Percentiles rank a stretch among this genome's conserved stretches.
These are phyloP conservation scores for Sugiyamaella paludigena DNA, from an alignment of 1,139 yeast species.

Conservation along the genomic window DNA sequence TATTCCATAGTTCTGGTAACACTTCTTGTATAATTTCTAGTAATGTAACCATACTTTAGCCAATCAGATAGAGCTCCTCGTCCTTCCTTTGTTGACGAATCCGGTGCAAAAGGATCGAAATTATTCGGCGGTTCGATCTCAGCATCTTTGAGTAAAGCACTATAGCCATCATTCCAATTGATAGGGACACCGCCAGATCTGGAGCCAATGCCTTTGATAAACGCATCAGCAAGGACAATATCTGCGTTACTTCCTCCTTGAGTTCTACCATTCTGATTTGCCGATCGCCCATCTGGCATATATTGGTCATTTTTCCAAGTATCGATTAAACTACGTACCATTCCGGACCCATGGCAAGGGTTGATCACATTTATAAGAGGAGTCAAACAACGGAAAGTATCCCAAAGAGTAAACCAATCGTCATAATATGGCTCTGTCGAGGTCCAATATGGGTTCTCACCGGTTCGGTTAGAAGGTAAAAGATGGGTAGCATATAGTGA, in stretches of 20 bases:
- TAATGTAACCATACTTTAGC: slow-evolving; percentile 14
- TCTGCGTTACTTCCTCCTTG: slow-evolving; percentile 46
- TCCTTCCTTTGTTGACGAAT: slow-evolving; percentile 17
- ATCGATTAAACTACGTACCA: slow-evolving; percentile 38
- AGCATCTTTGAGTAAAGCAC: slow-evolving; percentile 44
- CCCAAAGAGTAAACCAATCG: slow-evolving; percentile 46
- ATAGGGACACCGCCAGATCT: slow-evolving; percentile 20
- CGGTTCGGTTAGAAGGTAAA: slow-evolving; percentile 42
- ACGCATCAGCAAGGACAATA: slow-evolving; percentile 44
- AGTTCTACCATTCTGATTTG: slow-evolving; percentile 43
- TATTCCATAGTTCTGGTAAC: slow-evolving; percentile 44
- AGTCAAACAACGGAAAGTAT: slow-evolving; percentile 40
- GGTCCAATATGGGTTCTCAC: slow-evolving; percentile 38
- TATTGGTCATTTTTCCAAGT: slow-evolving; percentile 41
- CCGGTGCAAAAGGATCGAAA: slow-evolving; percentile 13
- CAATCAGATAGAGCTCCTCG: slow-evolving; percentile 17
- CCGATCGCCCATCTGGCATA: slow-evolving; percentile 44
- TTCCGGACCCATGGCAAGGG: slow-evolving; percentile 37
- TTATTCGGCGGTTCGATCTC: slow-evolving; percentile 31
- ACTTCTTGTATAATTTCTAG: slow-evolving; percentile 33
- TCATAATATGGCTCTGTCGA: slow-evolving; percentile 40
- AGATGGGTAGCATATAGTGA: slow-evolving; percentile 41
- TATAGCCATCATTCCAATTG: slow-evolving; percentile 39
- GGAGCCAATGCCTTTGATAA: slow-evolving; percentile 34
- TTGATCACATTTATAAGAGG: slow-evolving; percentile 39